Base-by-base conservation (phyloP, 768 basidiomycete genomes). In the Mycena floridula region DNA sequence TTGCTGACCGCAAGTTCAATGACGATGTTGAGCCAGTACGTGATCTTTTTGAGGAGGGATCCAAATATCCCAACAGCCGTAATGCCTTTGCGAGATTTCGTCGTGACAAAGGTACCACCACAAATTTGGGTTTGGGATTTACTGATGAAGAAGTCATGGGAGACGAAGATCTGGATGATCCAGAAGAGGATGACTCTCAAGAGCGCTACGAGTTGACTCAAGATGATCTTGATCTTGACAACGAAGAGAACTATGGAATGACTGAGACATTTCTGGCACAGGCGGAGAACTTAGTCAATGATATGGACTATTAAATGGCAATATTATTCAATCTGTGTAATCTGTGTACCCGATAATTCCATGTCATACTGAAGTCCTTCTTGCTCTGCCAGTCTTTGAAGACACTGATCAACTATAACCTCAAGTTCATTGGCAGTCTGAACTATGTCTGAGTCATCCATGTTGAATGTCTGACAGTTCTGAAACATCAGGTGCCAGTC, bases 1-100 rank as follows among this genome's bases (percentile, higher is more conserved):
- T 53, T 3, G 4, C 5, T 2, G n/a, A 50, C 12, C 54, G 52
- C 3, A 23, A 24, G 18, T 24, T 25, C 13, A 51, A 51, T 25
- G 40, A 20, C 0, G 13, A 32, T 1, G 36, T 46, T 11, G n/a
- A 11, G 0, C 20, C 37, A 0, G 47, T 41, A 2, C 50, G 54
- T 4, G 52, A 50, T 38, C 43, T 53, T 7, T n/a, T 53, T 1
- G 43, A 44, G n/a, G 44, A 43, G 23, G 52, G 52, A 1, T 44
- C 50, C 1, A 38, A 42, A n/a, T 51, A 53, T 39, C 24, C 44
- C 3, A 46, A 49, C 28, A 48, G 39, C 2, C 47, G 45, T 1
- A 30, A 24, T 2, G 52, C 51, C 20, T 54, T 52, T 27, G 32
- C 39, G 11, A 47, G 42, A 22, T 54, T 47, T 37, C 42, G 42